Evolutionary conservation across 306 rosid genomes (phyloP), one percentile per base, ranked within the genome.

Genomic region (Sicyos edulis): DNA sequence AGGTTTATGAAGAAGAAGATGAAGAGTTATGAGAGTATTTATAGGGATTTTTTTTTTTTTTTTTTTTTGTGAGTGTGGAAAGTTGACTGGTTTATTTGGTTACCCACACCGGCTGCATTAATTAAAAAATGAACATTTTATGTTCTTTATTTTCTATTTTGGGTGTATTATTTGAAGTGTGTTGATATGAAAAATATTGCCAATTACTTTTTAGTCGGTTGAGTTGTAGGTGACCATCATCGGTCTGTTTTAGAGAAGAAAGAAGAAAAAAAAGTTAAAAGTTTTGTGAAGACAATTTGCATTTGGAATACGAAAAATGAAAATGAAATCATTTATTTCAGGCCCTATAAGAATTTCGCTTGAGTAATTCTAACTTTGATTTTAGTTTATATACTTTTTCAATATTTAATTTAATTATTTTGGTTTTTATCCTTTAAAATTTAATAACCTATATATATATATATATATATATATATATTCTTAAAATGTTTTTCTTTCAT

Each of bases 51-150:
- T 32, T 32, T 32, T 32, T 32, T 32, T 32, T 32, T 32, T 32
- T 32, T 77, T 71, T 56, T 59, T 53, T 6, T 58, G 17, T 24
- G 40, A 59, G 34, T 29, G 55, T 59, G 20, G 54, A 69, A 67
- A 47, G 75, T 83, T 89, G 82, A 87, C 86, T 72, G 79, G 42
- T 16, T 75, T 61, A 83, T 85, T 87, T 78, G 86, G 90, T 87
- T 83, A 82, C 76, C 75, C 87, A 84, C 86, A 78, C 88, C 42
- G 89, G 71, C 34, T 74, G 87, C 96, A 84, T 83, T 91, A 85
- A 84, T 75, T 80, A 77, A 79, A 74, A 72, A 47, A 45, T 71
- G 22, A 32, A n/a, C 65, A 65, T 63, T 54, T 63, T 61, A 4
- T 2, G 11, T 76, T 29, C 7, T 26, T 26, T 26, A 4, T 2